Evolutionary conservation across 2,329 filamentous ascomycete genomes (phyloP).

Genomic region (Penicillium occitanis): DNA sequence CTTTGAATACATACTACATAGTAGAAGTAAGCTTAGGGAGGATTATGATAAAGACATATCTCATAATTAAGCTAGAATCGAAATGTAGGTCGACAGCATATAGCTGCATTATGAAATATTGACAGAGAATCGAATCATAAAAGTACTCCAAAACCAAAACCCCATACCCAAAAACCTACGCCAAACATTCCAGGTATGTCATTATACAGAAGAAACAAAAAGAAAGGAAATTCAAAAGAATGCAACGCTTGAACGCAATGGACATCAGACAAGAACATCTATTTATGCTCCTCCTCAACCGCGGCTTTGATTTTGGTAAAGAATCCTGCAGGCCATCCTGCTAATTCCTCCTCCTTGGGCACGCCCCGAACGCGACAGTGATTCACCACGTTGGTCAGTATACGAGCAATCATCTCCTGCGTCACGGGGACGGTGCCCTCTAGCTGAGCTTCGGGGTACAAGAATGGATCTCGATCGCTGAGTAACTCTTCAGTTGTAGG

Average conservation of each 20-base stretch:
- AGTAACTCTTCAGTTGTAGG: conserved; percentile 60
- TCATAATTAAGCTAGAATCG: conserved; percentile 1
- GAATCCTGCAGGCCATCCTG: conserved; percentile 49
- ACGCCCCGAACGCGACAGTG: conserved; percentile 58
- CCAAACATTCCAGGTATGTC: conserved; percentile 15
- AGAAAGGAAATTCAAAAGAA: conserved; percentile 9
- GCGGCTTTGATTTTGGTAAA: conserved; percentile 50
- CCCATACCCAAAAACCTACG: neutral
- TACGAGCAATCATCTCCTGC: conserved; percentile 60
- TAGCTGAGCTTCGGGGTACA: conserved; percentile 56
- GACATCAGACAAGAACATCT: conserved; percentile 11
- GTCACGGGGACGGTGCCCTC: conserved; percentile 52
- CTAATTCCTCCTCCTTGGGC: conserved; percentile 58
- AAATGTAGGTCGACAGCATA: neutral
- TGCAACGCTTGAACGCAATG: conserved; percentile 20
- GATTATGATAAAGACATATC: neutral
- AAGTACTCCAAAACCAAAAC: neutral
- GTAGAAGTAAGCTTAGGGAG: neutral
- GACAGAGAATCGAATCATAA: conserved; percentile 17
- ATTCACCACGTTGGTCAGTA: conserved; percentile 60
- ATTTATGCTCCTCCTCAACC: conserved; percentile 42
- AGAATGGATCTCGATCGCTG: conserved; percentile 55
- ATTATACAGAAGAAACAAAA: neutral
- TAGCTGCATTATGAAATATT: conserved; percentile 14
- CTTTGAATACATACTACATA: neutral